phyloP scores from a whole-genome alignment of 352 stramenopile species.

The Phytopythium litorale region DNA sequence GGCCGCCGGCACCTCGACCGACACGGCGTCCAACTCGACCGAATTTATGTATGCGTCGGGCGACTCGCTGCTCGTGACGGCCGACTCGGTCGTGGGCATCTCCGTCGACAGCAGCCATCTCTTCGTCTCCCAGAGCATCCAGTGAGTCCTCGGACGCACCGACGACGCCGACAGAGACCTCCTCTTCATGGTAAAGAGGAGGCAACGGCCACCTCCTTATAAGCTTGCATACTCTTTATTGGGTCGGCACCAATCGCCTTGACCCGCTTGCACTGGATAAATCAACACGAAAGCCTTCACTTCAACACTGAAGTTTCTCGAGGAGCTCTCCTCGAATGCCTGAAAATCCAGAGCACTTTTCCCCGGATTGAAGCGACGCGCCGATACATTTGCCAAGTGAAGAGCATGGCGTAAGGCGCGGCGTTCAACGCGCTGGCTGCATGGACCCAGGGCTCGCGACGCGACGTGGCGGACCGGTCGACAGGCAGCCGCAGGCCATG shows the following conservation, averaged over 20 bases:
- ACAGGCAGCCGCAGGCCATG: background rate
- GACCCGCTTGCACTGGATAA: background rate
- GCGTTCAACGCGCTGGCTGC: background rate
- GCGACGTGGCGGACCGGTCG: background rate
- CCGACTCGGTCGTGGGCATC: constrained; percentile 49
- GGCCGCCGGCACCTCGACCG: constrained; percentile 5
- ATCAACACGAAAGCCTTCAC: too few relatives aligned
- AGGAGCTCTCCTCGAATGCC: too few relatives aligned
- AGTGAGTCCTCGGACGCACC: constrained; percentile 6
- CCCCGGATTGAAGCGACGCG: background rate
- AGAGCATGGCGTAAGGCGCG: background rate
- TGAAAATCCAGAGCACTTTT: background rate
- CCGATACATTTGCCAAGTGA: background rate
- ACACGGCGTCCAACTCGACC: constrained; percentile 12
- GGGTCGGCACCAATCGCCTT: background rate
- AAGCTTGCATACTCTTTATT: background rate
- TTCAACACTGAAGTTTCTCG: too few relatives aligned
- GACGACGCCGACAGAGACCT: background rate
- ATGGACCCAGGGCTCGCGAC: background rate
- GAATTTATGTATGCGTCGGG: constrained; percentile 37
- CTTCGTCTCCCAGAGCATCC: constrained; percentile 52
- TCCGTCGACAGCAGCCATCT: constrained; percentile 45
- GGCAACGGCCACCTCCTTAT: background rate
- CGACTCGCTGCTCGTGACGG: constrained; percentile 37
- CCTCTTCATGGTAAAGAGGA: constrained; percentile 1